Base-by-base conservation (phyloP, 768 basidiomycete genomes). In the Russula earlei region DNA sequence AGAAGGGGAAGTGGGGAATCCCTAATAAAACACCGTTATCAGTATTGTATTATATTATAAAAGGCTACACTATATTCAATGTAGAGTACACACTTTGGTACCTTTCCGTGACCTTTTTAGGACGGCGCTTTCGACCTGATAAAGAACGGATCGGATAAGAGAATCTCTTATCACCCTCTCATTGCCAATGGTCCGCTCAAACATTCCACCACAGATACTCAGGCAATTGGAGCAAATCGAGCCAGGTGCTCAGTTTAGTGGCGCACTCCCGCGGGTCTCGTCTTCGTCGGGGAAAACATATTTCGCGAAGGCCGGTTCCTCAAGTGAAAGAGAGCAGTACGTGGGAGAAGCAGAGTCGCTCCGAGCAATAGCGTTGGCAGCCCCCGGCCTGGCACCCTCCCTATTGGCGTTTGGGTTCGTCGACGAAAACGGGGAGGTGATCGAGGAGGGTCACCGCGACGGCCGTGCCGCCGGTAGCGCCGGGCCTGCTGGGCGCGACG, bases 261-360 rank as follows among this genome's bases (percentile, higher is more conserved):
- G 74, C 12, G 60, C 45, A 25, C 66, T 73, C 15, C 79, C 84
- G 3, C 70, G 70, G 54, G 65, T 87, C 19, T 68, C 55, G 17
- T 83, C 86, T 17, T 82, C 85, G 1, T 71, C 74, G 5, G 84
- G 84, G 6, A 70, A 67, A 33, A 65, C 63, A 22, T 90, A 87
- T 67, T 87, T 76, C 60, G 80, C 74, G 47, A 90, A 91, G 64
- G 49, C 73, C 10, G 86, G 87, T 7, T 66, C 70, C 5, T 45
- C 70, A 6, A 49, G 57, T 15, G 84, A 87, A 55, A 65, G 49
- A 52, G 87, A 86, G 57, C 88, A 90, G 59, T 89, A 77, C 59
- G 63, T 65, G 0, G 85, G 85, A 12, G 87, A 91, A 68, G 79
- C 75, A 38, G 80, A 81, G 62, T 85, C 87, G 8, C 75, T 91